Evolutionary conservation across 352 stramenopile species (phyloP).

Genomic region (Phytophthora uliginosa): DNA sequence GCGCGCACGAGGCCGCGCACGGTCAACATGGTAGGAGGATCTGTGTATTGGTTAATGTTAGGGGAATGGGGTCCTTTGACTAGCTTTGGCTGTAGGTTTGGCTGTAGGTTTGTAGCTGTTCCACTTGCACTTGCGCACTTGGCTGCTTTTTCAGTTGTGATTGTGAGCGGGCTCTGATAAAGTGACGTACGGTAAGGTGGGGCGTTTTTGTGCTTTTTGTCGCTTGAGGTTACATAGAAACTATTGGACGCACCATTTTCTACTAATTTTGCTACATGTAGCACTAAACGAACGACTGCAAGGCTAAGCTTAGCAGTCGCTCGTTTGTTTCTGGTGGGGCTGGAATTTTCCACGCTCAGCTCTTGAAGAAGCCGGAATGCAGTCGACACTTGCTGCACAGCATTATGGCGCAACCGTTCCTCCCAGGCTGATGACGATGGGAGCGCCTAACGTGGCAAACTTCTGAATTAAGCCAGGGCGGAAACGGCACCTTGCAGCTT

Average conservation of each 20-base stretch:
- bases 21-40: constrained; percentile 29
- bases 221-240: constrained; percentile 23
- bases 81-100: background rate
- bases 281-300: too few species aligned
- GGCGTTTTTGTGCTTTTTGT: background rate
- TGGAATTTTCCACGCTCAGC: background rate
- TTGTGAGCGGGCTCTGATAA: constrained; percentile 9
- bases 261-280: too few species aligned
- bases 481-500: background rate
- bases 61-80: background rate
- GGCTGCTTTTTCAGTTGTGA: background rate
- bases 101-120: background rate
- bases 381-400: background rate
- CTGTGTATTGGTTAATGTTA: constrained; percentile 4
- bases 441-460: background rate
- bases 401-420: background rate
- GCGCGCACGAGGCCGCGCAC: constrained; percentile 46
- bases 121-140: constrained; percentile 9
- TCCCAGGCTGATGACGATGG: background rate
- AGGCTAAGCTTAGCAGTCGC: too few species aligned
- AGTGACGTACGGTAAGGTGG: constrained; percentile 23
- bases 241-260: too few species aligned
- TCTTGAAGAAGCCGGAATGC: background rate
- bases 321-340: background rate
- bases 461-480: background rate